Percentiles rank a stretch among this genome's conserved stretches.
These are phyloP conservation scores for Cladobotryum protrusum DNA, from an alignment of 2,329 filamentous ascomycete genomes.

Conservation along the genomic window DNA sequence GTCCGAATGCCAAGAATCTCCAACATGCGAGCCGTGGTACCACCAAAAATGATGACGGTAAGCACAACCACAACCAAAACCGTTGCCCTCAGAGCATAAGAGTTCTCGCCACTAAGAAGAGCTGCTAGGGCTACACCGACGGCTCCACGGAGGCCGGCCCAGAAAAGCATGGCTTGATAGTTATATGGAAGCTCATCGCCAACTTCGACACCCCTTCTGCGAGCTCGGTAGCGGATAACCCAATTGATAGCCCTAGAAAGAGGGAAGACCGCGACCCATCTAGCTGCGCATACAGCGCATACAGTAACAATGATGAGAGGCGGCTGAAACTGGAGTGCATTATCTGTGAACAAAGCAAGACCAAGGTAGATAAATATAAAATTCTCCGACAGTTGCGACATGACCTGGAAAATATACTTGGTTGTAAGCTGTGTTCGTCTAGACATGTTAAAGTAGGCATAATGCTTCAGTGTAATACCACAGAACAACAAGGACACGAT, in stretches of 20 bases:
- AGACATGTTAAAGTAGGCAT: slow-evolving; percentile 99
- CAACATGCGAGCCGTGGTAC: slow-evolving; percentile 94
- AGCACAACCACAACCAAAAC: slow-evolving; percentile 96
- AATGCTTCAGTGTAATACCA: slow-evolving; percentile 96
- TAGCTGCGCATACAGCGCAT: slow-evolving; percentile 81
- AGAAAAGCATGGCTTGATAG: slow-evolving; percentile 99
- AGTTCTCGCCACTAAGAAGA: slow-evolving; percentile 75
- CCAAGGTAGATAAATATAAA: slow-evolving; percentile 99
- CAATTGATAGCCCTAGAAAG: slow-evolving; percentile 86
- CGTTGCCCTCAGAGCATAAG: slow-evolving; percentile 78
- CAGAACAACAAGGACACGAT: slow-evolving; percentile 97
- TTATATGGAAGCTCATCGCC: slow-evolving; percentile 87
- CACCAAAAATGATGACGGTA: slow-evolving; percentile 97
- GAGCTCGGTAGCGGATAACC: slow-evolving; percentile 81
- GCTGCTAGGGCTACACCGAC: slow-evolving; percentile 93
- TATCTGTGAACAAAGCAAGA: slow-evolving; percentile 88
- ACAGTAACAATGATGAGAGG: slow-evolving; percentile 92
- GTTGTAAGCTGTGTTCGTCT: slow-evolving; percentile 93
- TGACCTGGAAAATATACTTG: slow-evolving; percentile 93
- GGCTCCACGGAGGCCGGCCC: slow-evolving; percentile 91
- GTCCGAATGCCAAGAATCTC: slow-evolving; percentile 96
- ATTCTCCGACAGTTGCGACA: slow-evolving; percentile 93
- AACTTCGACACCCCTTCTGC: slow-evolving; percentile 64
- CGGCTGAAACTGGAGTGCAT: slow-evolving; percentile 81
- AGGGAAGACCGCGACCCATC: slow-evolving; percentile 93